A percentile compares a stretch with the other conserved stretches of the same genome.
These are phyloP conservation scores for Trichophyton benhamiae DNA, from an alignment of 2,329 filamentous ascomycete genomes.

Conservation along the genomic window DNA sequence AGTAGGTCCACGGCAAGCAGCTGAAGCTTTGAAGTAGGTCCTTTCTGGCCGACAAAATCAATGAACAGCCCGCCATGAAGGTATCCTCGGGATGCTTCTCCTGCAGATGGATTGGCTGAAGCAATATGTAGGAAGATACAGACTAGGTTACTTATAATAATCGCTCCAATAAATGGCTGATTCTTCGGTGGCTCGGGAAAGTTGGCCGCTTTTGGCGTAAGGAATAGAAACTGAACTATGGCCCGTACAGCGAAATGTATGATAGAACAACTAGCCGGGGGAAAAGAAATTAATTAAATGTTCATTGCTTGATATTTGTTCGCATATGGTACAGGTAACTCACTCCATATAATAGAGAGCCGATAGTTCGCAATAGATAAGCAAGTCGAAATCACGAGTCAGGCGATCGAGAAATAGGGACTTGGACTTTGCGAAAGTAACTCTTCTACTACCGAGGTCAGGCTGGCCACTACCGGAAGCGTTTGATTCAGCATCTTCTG, in stretches of 20 bases:
- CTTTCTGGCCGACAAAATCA: slow-evolving; percentile 52
- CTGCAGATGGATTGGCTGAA: slow-evolving; percentile 39
- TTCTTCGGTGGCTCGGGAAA: slow-evolving; percentile 39
- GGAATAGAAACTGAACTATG: slow-evolving; percentile 44
- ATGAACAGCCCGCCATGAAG: slow-evolving; percentile 51
- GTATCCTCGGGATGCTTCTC: slow-evolving; percentile 42
- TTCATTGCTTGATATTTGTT: not conserved
- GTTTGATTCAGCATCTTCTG: slow-evolving; percentile 8
- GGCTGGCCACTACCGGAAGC: slow-evolving; percentile 5
- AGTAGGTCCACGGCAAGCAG: slow-evolving; percentile 43
- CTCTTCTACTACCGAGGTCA: slow-evolving; percentile 14
- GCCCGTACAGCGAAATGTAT: slow-evolving; percentile 44
- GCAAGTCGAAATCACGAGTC: slow-evolving; percentile 45
- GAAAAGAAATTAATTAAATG: not conserved
- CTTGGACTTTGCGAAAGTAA: slow-evolving; percentile 29
- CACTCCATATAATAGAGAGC: slow-evolving; percentile 54
- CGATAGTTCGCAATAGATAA: slow-evolving; percentile 50
- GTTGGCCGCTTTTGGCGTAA: slow-evolving; percentile 46
- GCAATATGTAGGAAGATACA: slow-evolving; percentile 48
- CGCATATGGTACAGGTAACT: slow-evolving; percentile 15
- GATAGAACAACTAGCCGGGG: slow-evolving; percentile 42
- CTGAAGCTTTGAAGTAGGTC: slow-evolving; percentile 42
- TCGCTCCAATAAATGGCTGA: slow-evolving; percentile 42
- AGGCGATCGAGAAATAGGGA: slow-evolving; percentile 42
- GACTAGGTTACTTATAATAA: slow-evolving; percentile 43